phyloP scores from a whole-genome alignment of 495 filamentous ascomycete species.

The Penicillium egyptiacum region DNA sequence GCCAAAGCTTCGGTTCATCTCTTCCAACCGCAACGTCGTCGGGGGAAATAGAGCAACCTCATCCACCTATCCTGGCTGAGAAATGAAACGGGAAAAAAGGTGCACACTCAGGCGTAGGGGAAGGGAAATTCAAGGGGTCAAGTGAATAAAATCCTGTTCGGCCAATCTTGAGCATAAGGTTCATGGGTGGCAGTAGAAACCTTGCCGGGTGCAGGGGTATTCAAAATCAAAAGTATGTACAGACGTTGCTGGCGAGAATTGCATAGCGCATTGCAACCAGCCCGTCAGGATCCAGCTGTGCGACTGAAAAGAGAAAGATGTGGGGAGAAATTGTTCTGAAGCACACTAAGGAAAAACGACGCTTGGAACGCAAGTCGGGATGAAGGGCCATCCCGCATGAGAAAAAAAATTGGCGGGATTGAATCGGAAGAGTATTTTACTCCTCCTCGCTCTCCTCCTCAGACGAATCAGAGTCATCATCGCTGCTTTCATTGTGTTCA shows the following conservation, averaged over 20 bases:
- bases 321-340: conserved; percentile 5
- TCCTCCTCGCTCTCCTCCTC: conserved; percentile 57
- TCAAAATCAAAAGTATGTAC: conserved; percentile 21
- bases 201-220: conserved; percentile 10
- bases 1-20: conserved; percentile 25
- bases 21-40: conserved; percentile 14
- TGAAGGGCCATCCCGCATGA: conserved; percentile 11
- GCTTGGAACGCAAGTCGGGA: conserved; percentile 32
- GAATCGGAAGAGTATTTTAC: conserved; percentile 24
- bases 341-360: conserved; percentile 14
- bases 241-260: conserved; percentile 8
- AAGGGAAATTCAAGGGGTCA: conserved; percentile 17
- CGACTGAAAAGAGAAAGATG: conserved; percentile 6
- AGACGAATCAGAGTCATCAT: conserved; percentile 52
- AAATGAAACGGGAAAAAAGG: not conserved
- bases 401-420: conserved; percentile 2
- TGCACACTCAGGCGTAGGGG: conserved; percentile 12
- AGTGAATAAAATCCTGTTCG: conserved; percentile 12
- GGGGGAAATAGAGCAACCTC: conserved; percentile 12
- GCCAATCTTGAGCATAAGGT: conserved; percentile 10
- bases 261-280: not conserved
- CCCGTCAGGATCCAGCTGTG: not conserved
- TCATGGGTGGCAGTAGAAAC: conserved; percentile 5
- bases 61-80: conserved; percentile 1
- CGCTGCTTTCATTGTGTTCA: conserved; percentile 51